These are phyloP conservation scores for Litsea cubeba DNA, from an alignment of 164 flowering plant genomes.

Conservation along the genomic window DNA sequence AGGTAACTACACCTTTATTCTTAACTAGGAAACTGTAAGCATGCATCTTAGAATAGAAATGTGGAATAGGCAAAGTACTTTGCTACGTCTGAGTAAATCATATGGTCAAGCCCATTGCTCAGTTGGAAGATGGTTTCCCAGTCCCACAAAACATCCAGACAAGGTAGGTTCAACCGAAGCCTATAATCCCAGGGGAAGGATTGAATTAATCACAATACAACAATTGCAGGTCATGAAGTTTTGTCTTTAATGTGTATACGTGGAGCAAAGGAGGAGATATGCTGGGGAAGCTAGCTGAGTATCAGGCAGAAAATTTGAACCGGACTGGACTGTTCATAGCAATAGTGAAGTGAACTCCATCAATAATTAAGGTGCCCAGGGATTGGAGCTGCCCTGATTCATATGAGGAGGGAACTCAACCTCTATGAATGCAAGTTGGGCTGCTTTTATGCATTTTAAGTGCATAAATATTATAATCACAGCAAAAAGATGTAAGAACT, in stretches of 20 bases:
- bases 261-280: not conserved
- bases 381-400: not conserved
- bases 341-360: not conserved
- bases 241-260: not conserved
- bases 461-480: not conserved
- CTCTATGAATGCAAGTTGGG: not conserved
- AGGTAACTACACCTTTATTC: no score
- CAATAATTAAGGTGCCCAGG: no score
- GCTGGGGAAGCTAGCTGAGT: not conserved
- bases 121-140: not conserved
- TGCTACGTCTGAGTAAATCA: not conserved
- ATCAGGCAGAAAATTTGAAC: not conserved
- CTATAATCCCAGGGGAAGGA: not conserved
- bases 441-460: not conserved
- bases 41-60: not conserved
- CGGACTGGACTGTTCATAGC: not conserved
- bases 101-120: not conserved
- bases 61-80: not conserved
- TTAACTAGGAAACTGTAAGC: no score
- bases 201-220: not conserved
- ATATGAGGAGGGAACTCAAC: not conserved
- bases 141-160: not conserved
- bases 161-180: not conserved
- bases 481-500: not conserved
- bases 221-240: not conserved